Evolutionary conservation across 2,329 filamentous ascomycete genomes (phyloP).

Genomic region (Knufia fluminis): DNA sequence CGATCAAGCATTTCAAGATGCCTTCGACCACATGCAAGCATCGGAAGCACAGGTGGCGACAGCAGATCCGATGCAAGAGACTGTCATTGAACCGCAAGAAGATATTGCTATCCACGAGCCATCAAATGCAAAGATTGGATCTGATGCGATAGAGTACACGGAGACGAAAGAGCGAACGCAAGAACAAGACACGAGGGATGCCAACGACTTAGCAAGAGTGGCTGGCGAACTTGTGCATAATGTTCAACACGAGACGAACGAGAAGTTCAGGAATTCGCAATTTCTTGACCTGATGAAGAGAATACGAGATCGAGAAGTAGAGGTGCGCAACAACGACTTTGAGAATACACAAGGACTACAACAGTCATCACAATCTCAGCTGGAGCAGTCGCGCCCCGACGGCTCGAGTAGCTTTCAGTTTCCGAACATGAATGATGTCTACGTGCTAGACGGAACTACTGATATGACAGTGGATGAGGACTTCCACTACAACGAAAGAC

Average conservation of each 20-base stretch:
- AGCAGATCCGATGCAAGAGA: not conserved
- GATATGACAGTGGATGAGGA: conserved; percentile 11
- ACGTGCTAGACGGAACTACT: conserved; percentile 3
- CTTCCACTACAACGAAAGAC: conserved; percentile 12
- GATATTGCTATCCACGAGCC: conserved; percentile 6
- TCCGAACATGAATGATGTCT: conserved; percentile 22
- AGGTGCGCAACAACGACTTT: conserved; percentile 61
- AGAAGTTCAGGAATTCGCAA: conserved; percentile 69
- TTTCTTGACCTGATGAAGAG: conserved; percentile 70
- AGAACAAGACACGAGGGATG: conserved; percentile 34
- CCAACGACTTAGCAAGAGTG: conserved; percentile 62
- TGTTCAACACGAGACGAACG: conserved; percentile 57
- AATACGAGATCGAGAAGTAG: conserved; percentile 62
- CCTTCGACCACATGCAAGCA: conserved; percentile 16
- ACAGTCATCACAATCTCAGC: not conserved
- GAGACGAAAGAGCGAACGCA: conserved; percentile 14
- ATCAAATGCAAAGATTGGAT: conserved; percentile 33
- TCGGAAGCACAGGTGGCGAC: conserved; percentile 10
- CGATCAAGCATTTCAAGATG: conserved; percentile 21
- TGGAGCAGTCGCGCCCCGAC: not conserved
- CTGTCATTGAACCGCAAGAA: not conserved
- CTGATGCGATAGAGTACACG: conserved; percentile 32
- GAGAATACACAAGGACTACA: conserved; percentile 34
- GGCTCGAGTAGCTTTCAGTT: conserved; percentile 16
- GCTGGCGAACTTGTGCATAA: conserved; percentile 62